Conservation (phyloP, 305 asterid genomes). For the Vinca major region DNA sequence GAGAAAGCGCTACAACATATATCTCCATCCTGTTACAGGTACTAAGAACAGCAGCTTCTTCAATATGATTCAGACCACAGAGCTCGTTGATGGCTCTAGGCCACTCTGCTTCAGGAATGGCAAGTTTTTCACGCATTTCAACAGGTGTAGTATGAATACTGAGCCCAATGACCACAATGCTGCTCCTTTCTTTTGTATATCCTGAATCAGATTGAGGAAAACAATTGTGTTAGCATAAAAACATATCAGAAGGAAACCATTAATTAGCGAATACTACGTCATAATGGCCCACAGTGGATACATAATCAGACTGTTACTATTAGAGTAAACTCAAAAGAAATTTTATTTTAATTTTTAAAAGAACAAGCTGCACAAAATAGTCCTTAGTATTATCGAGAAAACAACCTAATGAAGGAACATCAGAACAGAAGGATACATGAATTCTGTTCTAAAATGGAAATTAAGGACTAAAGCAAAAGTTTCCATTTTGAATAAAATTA, state of each 20-base stretch:
- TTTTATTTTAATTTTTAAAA: too few species aligned
- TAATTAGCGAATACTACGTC: not conserved
- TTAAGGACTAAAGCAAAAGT: not conserved
- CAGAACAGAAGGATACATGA: not conserved
- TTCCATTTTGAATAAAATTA: not conserved
- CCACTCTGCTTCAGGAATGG: constrained; percentile 97
- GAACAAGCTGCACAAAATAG: too few species aligned
- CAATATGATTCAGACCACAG: constrained; percentile 83
- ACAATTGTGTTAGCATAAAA: not conserved
- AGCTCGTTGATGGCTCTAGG: constrained; percentile 80
- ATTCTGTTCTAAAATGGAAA: not conserved
- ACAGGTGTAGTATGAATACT: constrained; percentile 81
- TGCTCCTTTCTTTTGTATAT: constrained; percentile 86
- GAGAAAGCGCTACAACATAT: constrained; percentile 89
- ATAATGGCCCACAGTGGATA: not conserved
- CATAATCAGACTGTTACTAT: not conserved
- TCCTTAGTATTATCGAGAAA: too few species aligned
- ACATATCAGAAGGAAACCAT: not conserved
- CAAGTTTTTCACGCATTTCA: constrained; percentile 91
- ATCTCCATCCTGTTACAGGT: constrained; percentile 97
- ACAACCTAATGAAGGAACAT: not conserved
- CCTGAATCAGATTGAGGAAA: constrained; percentile 33
- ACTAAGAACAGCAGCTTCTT: constrained; percentile 97
- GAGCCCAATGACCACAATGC: constrained; percentile 83
- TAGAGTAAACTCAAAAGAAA: not conserved